Evolutionary conservation across 2,329 filamentous ascomycete genomes (phyloP), one percentile per base, ranked within the genome.

Genomic region (Diplocarpon mali): DNA sequence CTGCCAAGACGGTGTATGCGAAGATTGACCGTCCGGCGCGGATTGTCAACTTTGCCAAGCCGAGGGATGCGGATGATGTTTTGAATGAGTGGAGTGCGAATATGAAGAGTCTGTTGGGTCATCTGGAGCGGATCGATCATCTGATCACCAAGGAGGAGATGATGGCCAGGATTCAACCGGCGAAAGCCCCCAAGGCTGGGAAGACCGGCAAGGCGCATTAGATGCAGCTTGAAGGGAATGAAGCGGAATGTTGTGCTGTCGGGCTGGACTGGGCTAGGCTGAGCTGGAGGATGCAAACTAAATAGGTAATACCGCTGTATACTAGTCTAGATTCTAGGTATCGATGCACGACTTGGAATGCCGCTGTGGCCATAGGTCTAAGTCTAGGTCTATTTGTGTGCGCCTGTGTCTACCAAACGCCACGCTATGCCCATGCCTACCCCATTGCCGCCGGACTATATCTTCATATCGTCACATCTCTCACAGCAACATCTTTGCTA

Each of bases 111-210:
- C 67, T 95, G 58, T 68, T 95, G 53, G 87, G 86, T 10, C 68
- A 90, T 44, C 63, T 95, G 61, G 88, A 95, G 72, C 76, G 88
- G 52, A 93, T 98, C 50, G 92, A 98, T 62, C 92, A 98, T 65
- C 73, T 98, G 59, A 98, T 98, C 61, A 98, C 93, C 44, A 96
- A 96, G 74, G 92, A 98, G 69, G 92, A 98, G 73, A 98, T 98
- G 92, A 98, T 98, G 92, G 92, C 92, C 34, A 77, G 89, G 48
- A 96, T 98, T 59, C 83, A 92, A 65, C 86, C 86, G 5, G 71
- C 53, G 5, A 59, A 60, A 44, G 35, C 49, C 38, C 37, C 56
- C 12, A 61, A 60, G 49, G 47, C 49, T 12, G 47, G 50, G n/a
- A 58, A 61, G 50, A 68, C 66, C 40, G 64, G 62, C 48, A 62